Evolutionary conservation across 345 rosid species (phyloP).

Genomic region (Citrus inodora): DNA sequence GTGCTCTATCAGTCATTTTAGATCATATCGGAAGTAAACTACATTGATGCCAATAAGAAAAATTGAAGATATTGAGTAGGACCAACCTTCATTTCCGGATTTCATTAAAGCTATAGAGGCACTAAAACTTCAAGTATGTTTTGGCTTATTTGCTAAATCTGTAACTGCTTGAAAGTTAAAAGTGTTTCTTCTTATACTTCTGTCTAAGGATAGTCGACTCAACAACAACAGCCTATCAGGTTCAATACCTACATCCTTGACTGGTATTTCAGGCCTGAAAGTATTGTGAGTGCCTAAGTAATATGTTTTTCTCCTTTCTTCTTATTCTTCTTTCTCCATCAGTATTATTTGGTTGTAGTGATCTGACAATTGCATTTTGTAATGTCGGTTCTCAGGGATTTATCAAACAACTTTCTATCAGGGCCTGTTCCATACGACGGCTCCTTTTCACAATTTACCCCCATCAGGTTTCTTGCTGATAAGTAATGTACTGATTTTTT

Average conservation of each 20-base stretch:
- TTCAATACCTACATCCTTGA: constrained; percentile 36
- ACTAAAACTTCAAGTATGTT: not conserved
- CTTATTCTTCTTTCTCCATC: not conserved
- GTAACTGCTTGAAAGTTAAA: not conserved
- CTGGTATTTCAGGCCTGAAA: constrained; percentile 28
- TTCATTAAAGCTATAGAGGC: not conserved
- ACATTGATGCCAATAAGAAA: not conserved
- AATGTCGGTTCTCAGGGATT: not conserved
- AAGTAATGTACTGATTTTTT: not conserved
- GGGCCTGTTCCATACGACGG: not conserved
- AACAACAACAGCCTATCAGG: constrained; percentile 41
- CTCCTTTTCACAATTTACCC: not conserved
- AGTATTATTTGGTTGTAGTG: constrained; percentile 3
- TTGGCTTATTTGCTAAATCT: not conserved
- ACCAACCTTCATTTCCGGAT: not conserved
- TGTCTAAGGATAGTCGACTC: constrained; percentile 38
- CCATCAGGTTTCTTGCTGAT: constrained; percentile 29
- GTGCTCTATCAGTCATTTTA: not conserved
- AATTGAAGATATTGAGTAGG: not conserved
- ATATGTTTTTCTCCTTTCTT: constrained; percentile 5
- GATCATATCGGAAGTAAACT: not conserved
- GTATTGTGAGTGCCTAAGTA: constrained; percentile 29
- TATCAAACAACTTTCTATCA: constrained; percentile 20
- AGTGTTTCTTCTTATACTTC: not conserved
- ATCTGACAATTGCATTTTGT: not conserved